phyloP scores from a whole-genome alignment of 2,329 filamentous ascomycete species.

The Aspergillus terreus region DNA sequence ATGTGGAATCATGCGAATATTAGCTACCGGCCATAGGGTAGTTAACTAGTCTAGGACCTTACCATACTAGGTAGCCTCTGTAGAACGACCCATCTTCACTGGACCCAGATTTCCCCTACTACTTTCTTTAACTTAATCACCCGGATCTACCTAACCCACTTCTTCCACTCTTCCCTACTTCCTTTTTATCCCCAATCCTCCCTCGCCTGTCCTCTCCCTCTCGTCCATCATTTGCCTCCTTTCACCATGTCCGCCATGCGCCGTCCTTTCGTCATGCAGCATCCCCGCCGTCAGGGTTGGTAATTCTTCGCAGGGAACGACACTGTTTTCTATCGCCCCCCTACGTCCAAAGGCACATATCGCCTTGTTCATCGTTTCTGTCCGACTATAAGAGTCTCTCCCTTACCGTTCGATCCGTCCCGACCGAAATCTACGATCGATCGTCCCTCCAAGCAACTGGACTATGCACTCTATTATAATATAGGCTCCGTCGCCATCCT shows the following conservation, averaged over 20 bases:
- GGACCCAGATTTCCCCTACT: not conserved
- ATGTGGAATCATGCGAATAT: no score
- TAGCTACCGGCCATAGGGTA: no score
- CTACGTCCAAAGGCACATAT: not conserved
- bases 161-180: not conserved
- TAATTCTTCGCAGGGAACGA: conserved; percentile 7
- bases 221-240: not conserved
- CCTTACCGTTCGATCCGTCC: no score
- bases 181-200: not conserved
- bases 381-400: no score
- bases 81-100: not conserved
- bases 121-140: not conserved
- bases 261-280: conserved; percentile 16
- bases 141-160: not conserved
- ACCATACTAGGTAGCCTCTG: no score
- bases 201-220: not conserved
- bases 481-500: not conserved
- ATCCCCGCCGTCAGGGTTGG: conserved; percentile 7
- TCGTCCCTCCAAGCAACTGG: no score
- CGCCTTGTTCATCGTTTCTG: not conserved
- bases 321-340: conserved; percentile 1
- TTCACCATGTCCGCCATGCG: conserved; percentile 16
- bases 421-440: no score
- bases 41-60: no score
- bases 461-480: no score